Evolutionary conservation across 257 asterid species (phyloP), one percentile per base, ranked within the genome.

Genomic region (Henckelia pumila): DNA sequence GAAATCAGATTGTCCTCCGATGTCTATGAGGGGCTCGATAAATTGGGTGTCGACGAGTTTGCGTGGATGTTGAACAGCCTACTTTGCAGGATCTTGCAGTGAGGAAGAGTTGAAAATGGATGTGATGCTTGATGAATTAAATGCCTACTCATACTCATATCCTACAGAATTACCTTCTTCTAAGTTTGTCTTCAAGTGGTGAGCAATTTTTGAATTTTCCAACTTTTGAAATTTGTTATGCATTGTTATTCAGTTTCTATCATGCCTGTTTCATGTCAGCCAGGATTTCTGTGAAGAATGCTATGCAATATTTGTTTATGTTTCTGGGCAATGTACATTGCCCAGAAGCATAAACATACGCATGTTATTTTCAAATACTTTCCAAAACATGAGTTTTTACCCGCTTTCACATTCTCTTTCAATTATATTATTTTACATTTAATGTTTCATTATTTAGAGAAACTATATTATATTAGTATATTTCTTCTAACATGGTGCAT

Each of bases 181-280:
- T 40, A 86, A 91, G 70, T 80, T 76, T 68, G 80, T 78, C 79
- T 88, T 93, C 84, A 93, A 85, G 85, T 93, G 99, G 99, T 90
- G 78, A 75, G 81, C 56, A 22, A 32, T 73, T 73, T 6, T 40
- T 40, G 50, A 40, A 40, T 14, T 21, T 59, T 47, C 8, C 14
- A 13, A 55, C 64, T 35, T 22, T 24, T 57, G 25, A 16, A 55
- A 59, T 57, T 52, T 29, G 58, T n/a, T 16, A 32, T 22, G 26
- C 40, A 14, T 66, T 62, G 30, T 59, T 33, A 30, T 30, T 68
- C 55, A 55, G 57, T 14, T 21, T 67, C 33, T 13, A 29, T 24
- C 56, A 16, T 17, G 20, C 50, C n/a, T n/a, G 6, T 40, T 4
- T 13, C 3, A 40, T 37, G 6, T 40, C 50, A 40, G 6, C 50